Percentiles rank a stretch among this genome's conserved stretches.
These are phyloP conservation scores for Lactarius hengduanensis DNA, from an alignment of 768 basidiomycete species.

Conservation along the genomic window DNA sequence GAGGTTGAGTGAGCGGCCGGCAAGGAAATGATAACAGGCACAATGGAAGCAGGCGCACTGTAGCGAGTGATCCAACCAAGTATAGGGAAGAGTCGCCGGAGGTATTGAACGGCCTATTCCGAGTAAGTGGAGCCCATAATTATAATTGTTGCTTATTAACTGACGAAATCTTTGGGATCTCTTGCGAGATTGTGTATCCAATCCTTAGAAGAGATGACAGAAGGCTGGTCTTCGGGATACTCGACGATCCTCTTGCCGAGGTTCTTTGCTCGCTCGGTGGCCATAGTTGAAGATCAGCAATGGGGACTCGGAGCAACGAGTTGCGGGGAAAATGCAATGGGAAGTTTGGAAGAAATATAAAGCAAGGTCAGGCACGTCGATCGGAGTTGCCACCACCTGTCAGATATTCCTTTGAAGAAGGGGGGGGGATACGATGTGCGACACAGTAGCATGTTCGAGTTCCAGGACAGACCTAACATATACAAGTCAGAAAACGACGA, in stretches of 20 bases:
- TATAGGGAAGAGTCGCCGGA: slow-evolving; percentile 79
- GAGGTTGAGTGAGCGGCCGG: background rate
- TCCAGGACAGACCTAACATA: background rate
- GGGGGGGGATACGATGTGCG: background rate
- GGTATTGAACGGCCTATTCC: slow-evolving; percentile 58
- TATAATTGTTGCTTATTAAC: slow-evolving; percentile 30
- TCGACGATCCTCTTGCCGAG: slow-evolving; percentile 57
- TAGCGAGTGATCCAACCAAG: slow-evolving; percentile 83
- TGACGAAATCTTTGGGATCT: slow-evolving; percentile 52
- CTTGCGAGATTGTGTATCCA: slow-evolving; percentile 45
- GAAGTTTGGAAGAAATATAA: slow-evolving; percentile 8
- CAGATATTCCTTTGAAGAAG: background rate
- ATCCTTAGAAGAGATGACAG: slow-evolving; percentile 57
- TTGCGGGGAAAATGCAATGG: background rate
- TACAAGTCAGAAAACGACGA: background rate
- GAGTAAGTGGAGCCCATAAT: slow-evolving; percentile 12
- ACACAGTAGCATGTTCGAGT: background rate
- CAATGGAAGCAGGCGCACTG: slow-evolving; percentile 47
- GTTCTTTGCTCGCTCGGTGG: slow-evolving; percentile 40
- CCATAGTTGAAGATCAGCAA: slow-evolving; percentile 36
- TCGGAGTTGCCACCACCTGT: background rate
- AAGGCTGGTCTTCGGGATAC: slow-evolving; percentile 58
- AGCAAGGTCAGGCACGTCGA: background rate
- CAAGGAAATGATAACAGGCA: background rate
- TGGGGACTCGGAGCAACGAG: background rate